Evolutionary conservation across 2,329 filamentous ascomycete genomes (phyloP).

Genomic region (Neurospora crassa): DNA sequence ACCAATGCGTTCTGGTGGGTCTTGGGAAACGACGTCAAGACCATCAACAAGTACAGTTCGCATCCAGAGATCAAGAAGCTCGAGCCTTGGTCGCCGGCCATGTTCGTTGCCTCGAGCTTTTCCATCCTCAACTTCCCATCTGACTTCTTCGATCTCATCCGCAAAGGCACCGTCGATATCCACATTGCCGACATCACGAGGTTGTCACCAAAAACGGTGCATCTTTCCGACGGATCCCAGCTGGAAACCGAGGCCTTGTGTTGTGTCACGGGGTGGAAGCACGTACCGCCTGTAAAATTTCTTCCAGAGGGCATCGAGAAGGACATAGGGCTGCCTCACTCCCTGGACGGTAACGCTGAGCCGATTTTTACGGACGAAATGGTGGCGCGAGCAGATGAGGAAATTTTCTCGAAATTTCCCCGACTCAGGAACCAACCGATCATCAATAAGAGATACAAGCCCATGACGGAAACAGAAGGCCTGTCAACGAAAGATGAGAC

Average conservation of each 20-base stretch:
- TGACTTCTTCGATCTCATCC: constrained; percentile 47
- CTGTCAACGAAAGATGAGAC: constrained; percentile 23
- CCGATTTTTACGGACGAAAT: constrained; percentile 28
- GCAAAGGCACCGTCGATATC: constrained; percentile 39
- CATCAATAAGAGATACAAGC: constrained; percentile 34
- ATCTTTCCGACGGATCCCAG: constrained; percentile 38
- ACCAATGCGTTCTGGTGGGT: constrained; percentile 49
- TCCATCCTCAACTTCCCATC: constrained; percentile 52
- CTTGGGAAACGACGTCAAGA: constrained; percentile 44
- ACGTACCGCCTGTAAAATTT: constrained; percentile 42
- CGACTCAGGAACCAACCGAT: constrained; percentile 41
- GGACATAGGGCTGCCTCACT: constrained; percentile 40
- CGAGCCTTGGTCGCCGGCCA: constrained; percentile 39
- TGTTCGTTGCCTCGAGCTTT: constrained; percentile 45
- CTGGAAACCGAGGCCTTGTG: constrained; percentile 42
- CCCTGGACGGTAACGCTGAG: constrained; percentile 14
- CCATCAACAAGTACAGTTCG: constrained; percentile 42
- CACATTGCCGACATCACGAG: constrained; percentile 41
- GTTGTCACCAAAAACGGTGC: constrained; percentile 35
- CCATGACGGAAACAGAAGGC: constrained; percentile 30
- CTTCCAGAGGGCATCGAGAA: constrained; percentile 34
- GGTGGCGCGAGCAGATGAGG: constrained; percentile 35
- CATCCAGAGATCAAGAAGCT: constrained; percentile 44
- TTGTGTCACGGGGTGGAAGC: constrained; percentile 51
- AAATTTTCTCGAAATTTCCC: constrained; percentile 45